Evolutionary conservation across 192 early-diverging fungal species (phyloP).

Genomic region (Backusella tarrabulga): DNA sequence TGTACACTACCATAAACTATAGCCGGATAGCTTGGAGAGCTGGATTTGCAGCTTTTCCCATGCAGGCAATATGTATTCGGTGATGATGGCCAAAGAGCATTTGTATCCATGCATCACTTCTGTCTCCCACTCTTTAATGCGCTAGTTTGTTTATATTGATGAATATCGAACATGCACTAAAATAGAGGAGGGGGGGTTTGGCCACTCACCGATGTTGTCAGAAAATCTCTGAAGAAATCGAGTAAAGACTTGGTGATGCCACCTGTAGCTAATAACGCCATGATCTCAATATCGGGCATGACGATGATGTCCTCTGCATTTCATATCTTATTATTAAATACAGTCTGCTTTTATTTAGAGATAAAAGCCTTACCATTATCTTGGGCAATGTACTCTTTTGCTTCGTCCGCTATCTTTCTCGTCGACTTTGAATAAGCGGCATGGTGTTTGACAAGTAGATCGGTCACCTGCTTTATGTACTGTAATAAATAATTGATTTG

Average conservation of each 20-base stretch:
- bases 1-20: neutral
- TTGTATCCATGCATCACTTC: conserved; percentile 1
- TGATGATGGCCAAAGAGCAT: neutral
- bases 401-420: neutral
- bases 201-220: neutral
- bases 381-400: neutral
- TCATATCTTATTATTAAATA: neutral
- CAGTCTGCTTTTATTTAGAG: neutral
- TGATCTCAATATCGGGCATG: conserved; percentile 11
- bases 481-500: conserved; percentile 5
- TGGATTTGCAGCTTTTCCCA: conserved; percentile 1
- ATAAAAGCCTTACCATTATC: neutral
- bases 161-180: neutral
- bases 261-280: neutral
- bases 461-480: neutral
- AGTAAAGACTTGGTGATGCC: neutral
- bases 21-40: neutral
- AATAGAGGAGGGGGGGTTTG: neutral
- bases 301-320: neutral
- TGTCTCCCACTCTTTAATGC: conserved; percentile 1
- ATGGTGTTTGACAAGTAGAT: neutral
- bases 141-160: neutral
- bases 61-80: conserved; percentile 3
- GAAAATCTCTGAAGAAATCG: neutral
- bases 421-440: neutral